Conservation (phyloP, 768 basidiomycete species). For the Lyophyllum decastes region DNA sequence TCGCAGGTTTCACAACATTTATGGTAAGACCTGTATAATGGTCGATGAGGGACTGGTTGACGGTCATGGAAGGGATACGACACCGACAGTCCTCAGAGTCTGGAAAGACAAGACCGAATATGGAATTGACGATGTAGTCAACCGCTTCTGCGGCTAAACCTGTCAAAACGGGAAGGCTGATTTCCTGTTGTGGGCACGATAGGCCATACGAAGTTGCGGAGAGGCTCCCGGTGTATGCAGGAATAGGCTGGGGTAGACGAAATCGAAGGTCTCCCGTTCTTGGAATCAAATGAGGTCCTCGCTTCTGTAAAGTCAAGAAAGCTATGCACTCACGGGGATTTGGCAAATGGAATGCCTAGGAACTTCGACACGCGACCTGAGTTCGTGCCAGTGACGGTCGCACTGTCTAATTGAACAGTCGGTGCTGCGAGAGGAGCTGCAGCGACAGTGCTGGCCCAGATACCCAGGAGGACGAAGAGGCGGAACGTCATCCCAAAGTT, state of each 20-base stretch:
- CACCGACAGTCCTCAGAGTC: conserved; percentile 48
- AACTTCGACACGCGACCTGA: conserved; percentile 38
- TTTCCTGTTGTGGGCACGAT: conserved; percentile 47
- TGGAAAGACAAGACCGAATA: conserved; percentile 31
- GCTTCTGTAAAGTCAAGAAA: neutral
- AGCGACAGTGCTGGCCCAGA: conserved; percentile 1
- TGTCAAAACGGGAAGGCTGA: conserved; percentile 33
- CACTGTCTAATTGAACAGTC: conserved; percentile 42
- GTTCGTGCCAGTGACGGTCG: conserved; percentile 42
- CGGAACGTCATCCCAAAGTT: neutral
- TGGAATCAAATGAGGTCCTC: neutral
- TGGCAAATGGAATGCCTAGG: conserved; percentile 56
- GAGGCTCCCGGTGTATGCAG: conserved; percentile 34
- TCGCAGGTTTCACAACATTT: conserved; percentile 49
- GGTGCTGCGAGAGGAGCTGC: conserved; percentile 29
- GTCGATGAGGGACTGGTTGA: neutral
- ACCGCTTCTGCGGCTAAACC: conserved; percentile 35
- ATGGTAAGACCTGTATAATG: conserved; percentile 44
- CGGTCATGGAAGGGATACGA: neutral
- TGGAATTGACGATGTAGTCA: conserved; percentile 31
- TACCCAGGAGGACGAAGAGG: neutral
- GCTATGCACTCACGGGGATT: conserved; percentile 47
- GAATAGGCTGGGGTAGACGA: conserved; percentile 38
- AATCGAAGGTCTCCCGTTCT: conserved; percentile 42
- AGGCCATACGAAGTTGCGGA: conserved; percentile 42